Conservation (phyloP, 2,329 filamentous ascomycete species). For the Helicocarpus griseus region DNA sequence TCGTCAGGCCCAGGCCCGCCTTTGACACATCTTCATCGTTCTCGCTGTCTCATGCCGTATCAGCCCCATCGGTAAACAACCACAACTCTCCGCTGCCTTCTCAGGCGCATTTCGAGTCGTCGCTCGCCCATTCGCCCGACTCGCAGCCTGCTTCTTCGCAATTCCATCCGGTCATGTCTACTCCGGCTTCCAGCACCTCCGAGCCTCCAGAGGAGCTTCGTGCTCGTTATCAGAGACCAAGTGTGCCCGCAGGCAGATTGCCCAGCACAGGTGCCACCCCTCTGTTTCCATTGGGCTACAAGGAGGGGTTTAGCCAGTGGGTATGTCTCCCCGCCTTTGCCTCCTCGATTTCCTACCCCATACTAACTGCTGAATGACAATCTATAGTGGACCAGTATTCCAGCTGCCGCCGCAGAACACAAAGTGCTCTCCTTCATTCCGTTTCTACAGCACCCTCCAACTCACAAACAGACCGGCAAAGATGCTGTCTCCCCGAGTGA, state of each 20-base stretch:
- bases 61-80: neutral
- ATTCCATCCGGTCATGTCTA: slow-evolving; percentile 10
- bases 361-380: neutral
- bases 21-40: slow-evolving; percentile 12
- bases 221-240: slow-evolving; percentile 14
- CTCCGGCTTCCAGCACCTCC: neutral
- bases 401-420: slow-evolving; percentile 75
- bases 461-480: slow-evolving; percentile 53
- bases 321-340: slow-evolving; percentile 7
- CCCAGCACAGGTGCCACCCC: slow-evolving; percentile 24
- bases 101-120: slow-evolving; percentile 10
- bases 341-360: slow-evolving; percentile 8
- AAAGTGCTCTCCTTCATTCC: slow-evolving; percentile 80
- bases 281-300: slow-evolving; percentile 81
- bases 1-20: slow-evolving; percentile 18
- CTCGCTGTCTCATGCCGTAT: neutral
- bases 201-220: slow-evolving; percentile 21
- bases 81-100: slow-evolving; percentile 1
- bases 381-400: slow-evolving; percentile 70
- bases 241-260: slow-evolving; percentile 20
- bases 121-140: slow-evolving; percentile 6
- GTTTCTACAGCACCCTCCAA: slow-evolving; percentile 63
- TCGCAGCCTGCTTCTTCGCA: slow-evolving; percentile 1
- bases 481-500: slow-evolving; percentile 8
- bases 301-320: slow-evolving; percentile 87